Percentiles rank a stretch among this genome's conserved stretches.
phyloP scores from a whole-genome alignment of 2,329 filamentous ascomycete species.

The Colletotrichum australisinense region DNA sequence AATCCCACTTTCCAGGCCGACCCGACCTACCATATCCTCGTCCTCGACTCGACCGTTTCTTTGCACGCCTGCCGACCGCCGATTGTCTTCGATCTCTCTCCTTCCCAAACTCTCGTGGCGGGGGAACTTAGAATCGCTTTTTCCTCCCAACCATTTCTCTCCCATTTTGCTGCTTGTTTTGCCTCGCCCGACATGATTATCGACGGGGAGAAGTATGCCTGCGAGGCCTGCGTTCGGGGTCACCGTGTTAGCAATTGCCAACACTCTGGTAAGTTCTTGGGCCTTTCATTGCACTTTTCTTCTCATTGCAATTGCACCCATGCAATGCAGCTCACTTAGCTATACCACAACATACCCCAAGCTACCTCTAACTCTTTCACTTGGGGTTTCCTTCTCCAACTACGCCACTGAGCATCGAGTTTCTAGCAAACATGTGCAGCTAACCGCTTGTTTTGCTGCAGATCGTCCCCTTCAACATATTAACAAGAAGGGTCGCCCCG shows the following conservation, averaged over 20 bases:
- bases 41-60: constrained; percentile 26
- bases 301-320: neutral
- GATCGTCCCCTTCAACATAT: constrained; percentile 94
- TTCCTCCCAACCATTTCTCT: constrained; percentile 24
- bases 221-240: constrained; percentile 96
- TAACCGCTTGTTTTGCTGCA: constrained; percentile 51
- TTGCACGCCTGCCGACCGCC: constrained; percentile 16
- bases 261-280: constrained; percentile 80
- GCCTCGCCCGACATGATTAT: constrained; percentile 73
- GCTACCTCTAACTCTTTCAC: neutral
- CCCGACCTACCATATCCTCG: constrained; percentile 25
- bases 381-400: neutral
- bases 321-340: neutral
- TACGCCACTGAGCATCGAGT: neutral
- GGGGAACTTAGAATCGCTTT: constrained; percentile 30
- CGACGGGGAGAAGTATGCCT: constrained; percentile 97
- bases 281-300: neutral
- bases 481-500: constrained; percentile 96
- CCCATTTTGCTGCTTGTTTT: constrained; percentile 5
- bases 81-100: constrained; percentile 31
- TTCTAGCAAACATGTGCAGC: constrained; percentile 33
- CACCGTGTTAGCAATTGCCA: constrained; percentile 99
- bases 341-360: neutral
- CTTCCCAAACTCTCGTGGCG: constrained; percentile 27
- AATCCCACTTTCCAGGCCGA: constrained; percentile 29